Evolutionary conservation across 352 stramenopile genomes (phyloP).

Genomic region (Globisporangium canariense): DNA sequence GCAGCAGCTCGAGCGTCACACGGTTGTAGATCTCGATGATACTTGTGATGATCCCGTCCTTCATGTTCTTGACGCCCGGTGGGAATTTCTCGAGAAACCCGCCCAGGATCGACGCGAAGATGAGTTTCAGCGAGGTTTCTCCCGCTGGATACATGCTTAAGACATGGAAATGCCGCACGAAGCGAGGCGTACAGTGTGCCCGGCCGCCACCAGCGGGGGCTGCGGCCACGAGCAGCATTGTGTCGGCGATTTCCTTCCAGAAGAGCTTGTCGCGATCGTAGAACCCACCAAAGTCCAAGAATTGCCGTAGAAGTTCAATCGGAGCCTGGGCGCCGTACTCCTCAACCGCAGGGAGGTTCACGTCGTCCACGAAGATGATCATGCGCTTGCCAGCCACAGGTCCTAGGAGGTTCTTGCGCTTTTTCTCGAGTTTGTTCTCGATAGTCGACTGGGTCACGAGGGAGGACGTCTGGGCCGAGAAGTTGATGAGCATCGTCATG

Average conservation of each 20-base stretch:
- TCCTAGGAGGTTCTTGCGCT: slow-evolving; percentile 92
- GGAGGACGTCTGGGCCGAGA: slow-evolving; percentile 89
- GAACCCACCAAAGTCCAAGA: slow-evolving; percentile 94
- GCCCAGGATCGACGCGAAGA: slow-evolving; percentile 92
- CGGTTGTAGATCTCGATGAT: slow-evolving; percentile 94
- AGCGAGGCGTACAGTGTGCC: slow-evolving; percentile 87
- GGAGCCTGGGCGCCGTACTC: slow-evolving; percentile 93
- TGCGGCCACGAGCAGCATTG: slow-evolving; percentile 87
- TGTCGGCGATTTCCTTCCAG: slow-evolving; percentile 95
- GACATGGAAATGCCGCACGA: slow-evolving; percentile 95
- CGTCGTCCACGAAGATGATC: slow-evolving; percentile 95
- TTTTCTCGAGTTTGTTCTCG: slow-evolving; percentile 94
- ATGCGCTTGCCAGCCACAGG: slow-evolving; percentile 84
- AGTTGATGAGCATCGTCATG: slow-evolving; percentile 88
- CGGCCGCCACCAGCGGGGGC: slow-evolving; percentile 89
- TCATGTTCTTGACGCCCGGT: slow-evolving; percentile 73
- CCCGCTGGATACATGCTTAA: slow-evolving; percentile 91
- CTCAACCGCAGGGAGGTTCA: slow-evolving; percentile 94
- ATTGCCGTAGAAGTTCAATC: slow-evolving; percentile 93
- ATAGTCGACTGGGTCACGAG: slow-evolving; percentile 89
- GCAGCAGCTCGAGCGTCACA: slow-evolving; percentile 89
- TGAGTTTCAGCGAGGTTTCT: slow-evolving; percentile 87
- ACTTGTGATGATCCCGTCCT: slow-evolving; percentile 78
- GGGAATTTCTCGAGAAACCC: slow-evolving; percentile 91
- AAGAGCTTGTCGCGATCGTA: slow-evolving; percentile 97